Evolutionary conservation across 1,139 yeast genomes (phyloP).

Genomic region (Pichia sp.): DNA sequence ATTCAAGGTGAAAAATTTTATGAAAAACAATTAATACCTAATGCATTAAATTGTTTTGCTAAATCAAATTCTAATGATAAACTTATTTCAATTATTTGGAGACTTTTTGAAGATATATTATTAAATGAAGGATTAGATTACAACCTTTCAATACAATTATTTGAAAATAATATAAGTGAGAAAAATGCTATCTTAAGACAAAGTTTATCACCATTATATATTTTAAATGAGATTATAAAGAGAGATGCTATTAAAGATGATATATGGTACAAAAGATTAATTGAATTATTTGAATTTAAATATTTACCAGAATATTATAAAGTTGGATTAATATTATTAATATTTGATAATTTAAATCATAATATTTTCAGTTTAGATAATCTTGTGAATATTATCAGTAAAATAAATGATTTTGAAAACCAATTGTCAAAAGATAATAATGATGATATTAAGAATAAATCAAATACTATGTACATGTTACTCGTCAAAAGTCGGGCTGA

Average conservation of each 20-base stretch:
- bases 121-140: constrained; percentile 49
- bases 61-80: constrained; percentile 52
- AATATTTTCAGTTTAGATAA: constrained; percentile 18
- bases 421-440: constrained; percentile 12
- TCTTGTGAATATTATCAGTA: constrained; percentile 21
- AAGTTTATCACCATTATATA: constrained; percentile 25
- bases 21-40: constrained; percentile 38
- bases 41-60: constrained; percentile 63
- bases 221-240: constrained; percentile 19
- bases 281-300: constrained; percentile 55
- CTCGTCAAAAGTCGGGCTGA: background rate
- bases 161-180: constrained; percentile 1
- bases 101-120: constrained; percentile 52
- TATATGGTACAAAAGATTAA: constrained; percentile 32
- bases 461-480: constrained; percentile 17
- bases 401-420: constrained; percentile 22
- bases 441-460: constrained; percentile 8
- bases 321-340: constrained; percentile 39
- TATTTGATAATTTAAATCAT: constrained; percentile 19
- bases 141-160: constrained; percentile 22
- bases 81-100: constrained; percentile 36
- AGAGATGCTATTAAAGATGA: constrained; percentile 12
- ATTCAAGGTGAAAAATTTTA: constrained; percentile 27
- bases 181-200: constrained; percentile 24
- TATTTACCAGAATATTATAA: constrained; percentile 57